phyloP scores from a whole-genome alignment of 192 early-diverging fungal genomes.

The Dissophora ornata region DNA sequence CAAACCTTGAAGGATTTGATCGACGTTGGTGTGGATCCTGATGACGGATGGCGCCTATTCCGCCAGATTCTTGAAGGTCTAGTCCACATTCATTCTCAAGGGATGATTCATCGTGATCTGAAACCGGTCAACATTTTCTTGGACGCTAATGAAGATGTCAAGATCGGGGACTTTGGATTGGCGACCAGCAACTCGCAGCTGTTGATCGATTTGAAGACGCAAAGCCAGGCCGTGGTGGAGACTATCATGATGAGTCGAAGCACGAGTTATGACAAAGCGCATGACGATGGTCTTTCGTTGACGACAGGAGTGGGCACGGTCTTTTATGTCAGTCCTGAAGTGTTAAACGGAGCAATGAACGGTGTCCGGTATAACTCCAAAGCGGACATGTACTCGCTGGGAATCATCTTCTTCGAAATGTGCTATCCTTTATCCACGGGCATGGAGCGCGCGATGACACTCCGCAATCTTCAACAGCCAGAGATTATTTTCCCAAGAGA shows the following conservation, averaged over 20 bases:
- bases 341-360: conserved; percentile 49
- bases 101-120: conserved; percentile 91
- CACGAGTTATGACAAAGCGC: conserved; percentile 45
- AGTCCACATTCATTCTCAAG: conserved; percentile 88
- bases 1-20: conserved; percentile 90
- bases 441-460: conserved; percentile 80
- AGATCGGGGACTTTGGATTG: conserved; percentile 83
- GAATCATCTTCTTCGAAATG: conserved; percentile 85
- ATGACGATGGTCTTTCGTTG: conserved; percentile 69
- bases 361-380: conserved; percentile 78
- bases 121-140: conserved; percentile 90
- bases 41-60: conserved; percentile 88
- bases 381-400: conserved; percentile 87
- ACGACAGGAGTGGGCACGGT: conserved; percentile 91
- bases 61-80: conserved; percentile 92
- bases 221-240: conserved; percentile 35
- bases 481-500: conserved; percentile 75
- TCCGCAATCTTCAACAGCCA: conserved; percentile 78
- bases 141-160: conserved; percentile 69
- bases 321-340: conserved; percentile 83
- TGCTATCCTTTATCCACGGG: conserved; percentile 77
- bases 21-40: conserved; percentile 78
- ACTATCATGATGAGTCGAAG: conserved; percentile 50
- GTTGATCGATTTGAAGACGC: conserved; percentile 38
- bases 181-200: conserved; percentile 64